phyloP scores from a whole-genome alignment of 768 basidiomycete genomes.

The Termitomyces sp. region DNA sequence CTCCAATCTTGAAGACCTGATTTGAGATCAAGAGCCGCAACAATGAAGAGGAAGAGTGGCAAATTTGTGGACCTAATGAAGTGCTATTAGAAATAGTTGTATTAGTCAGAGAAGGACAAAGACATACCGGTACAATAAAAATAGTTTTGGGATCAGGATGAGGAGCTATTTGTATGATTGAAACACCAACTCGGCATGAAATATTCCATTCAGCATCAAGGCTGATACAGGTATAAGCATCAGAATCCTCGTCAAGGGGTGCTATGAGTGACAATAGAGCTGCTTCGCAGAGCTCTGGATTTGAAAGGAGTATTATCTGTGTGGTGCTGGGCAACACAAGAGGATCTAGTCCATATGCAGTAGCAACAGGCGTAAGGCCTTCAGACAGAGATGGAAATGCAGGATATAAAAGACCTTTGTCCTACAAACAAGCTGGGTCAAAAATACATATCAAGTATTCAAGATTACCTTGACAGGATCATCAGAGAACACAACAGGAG shows the following conservation, averaged over 20 bases:
- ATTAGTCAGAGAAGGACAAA: not conserved
- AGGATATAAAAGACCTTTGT: not conserved
- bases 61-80: not conserved
- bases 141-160: not conserved
- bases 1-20: conserved; percentile 7
- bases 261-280: not conserved
- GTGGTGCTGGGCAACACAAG: not conserved
- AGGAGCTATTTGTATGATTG: not conserved
- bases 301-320: not conserved
- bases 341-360: not conserved
- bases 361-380: conserved; percentile 1
- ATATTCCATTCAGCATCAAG: not conserved
- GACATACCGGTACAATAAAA: not conserved
- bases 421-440: not conserved
- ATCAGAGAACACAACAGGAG: conserved; percentile 5
- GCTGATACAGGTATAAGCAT: not conserved
- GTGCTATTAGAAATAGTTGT: not conserved
- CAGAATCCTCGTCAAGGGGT: not conserved
- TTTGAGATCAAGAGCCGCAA: not conserved
- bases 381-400: conserved; percentile 6
- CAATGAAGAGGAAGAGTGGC: not conserved
- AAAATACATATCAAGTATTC: not conserved
- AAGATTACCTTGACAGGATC: conserved; percentile 4
- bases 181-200: not conserved
- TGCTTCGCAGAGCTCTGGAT: not conserved